Base-by-base conservation (phyloP, 2,329 filamentous ascomycete species). In the Penicillium decumbens region DNA sequence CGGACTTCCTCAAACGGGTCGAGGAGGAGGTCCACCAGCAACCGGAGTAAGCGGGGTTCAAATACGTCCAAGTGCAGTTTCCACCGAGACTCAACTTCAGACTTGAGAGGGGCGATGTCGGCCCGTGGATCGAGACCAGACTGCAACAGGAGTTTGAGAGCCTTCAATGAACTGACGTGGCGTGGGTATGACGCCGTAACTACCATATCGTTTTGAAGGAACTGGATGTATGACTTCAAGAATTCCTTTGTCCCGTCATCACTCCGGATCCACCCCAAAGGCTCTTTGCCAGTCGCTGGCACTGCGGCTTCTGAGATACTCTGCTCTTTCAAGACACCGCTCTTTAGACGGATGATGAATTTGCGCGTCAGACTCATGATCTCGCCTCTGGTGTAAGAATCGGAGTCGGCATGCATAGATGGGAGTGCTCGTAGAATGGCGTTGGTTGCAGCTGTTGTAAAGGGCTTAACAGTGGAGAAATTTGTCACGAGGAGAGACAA, bases 1-100 rank as follows among this genome's bases (percentile, higher is more conserved):
- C 92, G 80, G 4, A 97, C 87, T 67, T 98, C 93, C 49, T 97
- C 93, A 62, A 95, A 98, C 0, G 92, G 89, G 61, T 98, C 88
- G 64, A 95, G 77, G 6, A 95, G 71, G 20, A 95, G 79, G 66
- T 95, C 89, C 12, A 91, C 73, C 6, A 97, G 73, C 4, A 84
- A 75, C 41, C 86, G 61, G 33, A 72, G 64, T 35, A 74, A 56
- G 27, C 50, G 63, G 2, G 65, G 51, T 6, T 62, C 55, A 15
- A 79, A 69, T 3, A 82, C 66, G 2, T 72, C 65, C 10, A 79
- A 49, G 18, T 70, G 63, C 50, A 77, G 74, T 3, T 73, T 71
- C 79, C 80, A 83, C 29, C 67, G 70, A 3, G 77, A 72, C 29
- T 75, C 73, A 25, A 72, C 68, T 3, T 77, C 78, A 10, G 74